Evolutionary conservation across 2,329 filamentous ascomycete species (phyloP).

Genomic region (Dryadomyces sulphureus): DNA sequence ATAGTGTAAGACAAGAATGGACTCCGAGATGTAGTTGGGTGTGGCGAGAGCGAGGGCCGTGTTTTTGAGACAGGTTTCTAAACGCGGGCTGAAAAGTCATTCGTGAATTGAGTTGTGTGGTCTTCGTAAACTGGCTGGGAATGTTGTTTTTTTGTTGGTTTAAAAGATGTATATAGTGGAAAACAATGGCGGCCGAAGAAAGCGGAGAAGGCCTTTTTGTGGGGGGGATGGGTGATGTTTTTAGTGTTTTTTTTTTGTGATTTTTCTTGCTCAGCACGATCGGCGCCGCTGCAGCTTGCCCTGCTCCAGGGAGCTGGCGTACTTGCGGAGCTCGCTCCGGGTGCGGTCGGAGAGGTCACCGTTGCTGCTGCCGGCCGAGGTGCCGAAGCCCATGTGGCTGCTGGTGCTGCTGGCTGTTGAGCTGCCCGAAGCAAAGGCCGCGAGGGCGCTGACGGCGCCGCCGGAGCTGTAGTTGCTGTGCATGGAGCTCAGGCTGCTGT

Average conservation of each 20-base stretch:
- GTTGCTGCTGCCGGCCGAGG: slow-evolving; percentile 34
- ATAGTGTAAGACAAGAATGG: not conserved
- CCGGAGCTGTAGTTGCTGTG: slow-evolving; percentile 34
- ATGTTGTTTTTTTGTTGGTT: not conserved
- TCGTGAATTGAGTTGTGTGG: not conserved
- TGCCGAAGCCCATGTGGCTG: slow-evolving; percentile 5
- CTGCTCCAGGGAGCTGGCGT: slow-evolving; percentile 81
- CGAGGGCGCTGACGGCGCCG: slow-evolving; percentile 7
- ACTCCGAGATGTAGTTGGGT: slow-evolving; percentile 1
- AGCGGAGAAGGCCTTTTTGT: not conserved
- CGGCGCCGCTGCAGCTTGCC: slow-evolving; percentile 46
- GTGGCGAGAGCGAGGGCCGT: not conserved
- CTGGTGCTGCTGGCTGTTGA: too few species aligned
- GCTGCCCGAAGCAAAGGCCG: slow-evolving; percentile 8
- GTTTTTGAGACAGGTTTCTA: slow-evolving; percentile 1
- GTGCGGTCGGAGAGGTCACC: slow-evolving; percentile 58
- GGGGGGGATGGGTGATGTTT: too few species aligned
- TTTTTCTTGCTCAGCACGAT: slow-evolving; percentile 36
- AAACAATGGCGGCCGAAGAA: not conserved
- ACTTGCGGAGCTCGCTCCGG: slow-evolving; percentile 66
- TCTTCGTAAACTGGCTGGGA: not conserved
- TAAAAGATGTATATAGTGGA: not conserved
- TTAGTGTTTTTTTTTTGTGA: not conserved
- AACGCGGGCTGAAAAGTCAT: not conserved
- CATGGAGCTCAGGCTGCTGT: slow-evolving; percentile 72